A percentile compares a stretch with the other conserved stretches of the same genome.
phyloP scores from a whole-genome alignment of 495 filamentous ascomycete species.

The Schizothecium vesticola region DNA sequence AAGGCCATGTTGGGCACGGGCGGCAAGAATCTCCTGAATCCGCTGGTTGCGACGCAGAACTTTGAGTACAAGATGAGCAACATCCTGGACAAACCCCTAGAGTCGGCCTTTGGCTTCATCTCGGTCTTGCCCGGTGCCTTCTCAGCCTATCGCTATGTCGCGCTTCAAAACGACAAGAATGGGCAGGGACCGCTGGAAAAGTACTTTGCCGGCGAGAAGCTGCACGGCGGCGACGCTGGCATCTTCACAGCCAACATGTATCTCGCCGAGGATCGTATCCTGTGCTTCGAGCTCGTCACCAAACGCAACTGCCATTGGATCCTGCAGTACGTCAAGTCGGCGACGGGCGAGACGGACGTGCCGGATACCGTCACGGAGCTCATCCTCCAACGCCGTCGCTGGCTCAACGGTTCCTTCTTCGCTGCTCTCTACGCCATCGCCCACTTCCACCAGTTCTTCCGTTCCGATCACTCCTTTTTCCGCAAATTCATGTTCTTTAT shows the following conservation, averaged over 20 bases:
- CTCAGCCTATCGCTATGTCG: slow-evolving; percentile 91
- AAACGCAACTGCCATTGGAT: slow-evolving; percentile 98
- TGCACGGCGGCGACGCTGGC: slow-evolving; percentile 89
- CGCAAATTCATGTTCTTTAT: slow-evolving; percentile 85
- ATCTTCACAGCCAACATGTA: slow-evolving; percentile 99
- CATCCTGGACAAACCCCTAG: slow-evolving; percentile 95
- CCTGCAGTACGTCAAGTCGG: slow-evolving; percentile 94
- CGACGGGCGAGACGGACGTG: slow-evolving; percentile 96
- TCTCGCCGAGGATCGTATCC: slow-evolving; percentile 96
- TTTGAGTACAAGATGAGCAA: slow-evolving; percentile 99
- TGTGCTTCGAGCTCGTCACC: slow-evolving; percentile 97
- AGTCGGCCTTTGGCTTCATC: slow-evolving; percentile 98
- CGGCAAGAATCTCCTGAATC: slow-evolving; percentile 86
- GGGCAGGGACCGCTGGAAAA: slow-evolving; percentile 90
- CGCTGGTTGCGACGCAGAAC: slow-evolving; percentile 93
- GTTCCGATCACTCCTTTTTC: slow-evolving; percentile 81
- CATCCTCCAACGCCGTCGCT: slow-evolving; percentile 92
- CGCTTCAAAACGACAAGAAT: slow-evolving; percentile 92
- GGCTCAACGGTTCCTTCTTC: slow-evolving; percentile 98
- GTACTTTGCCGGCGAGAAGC: slow-evolving; percentile 96
- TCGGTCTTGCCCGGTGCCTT: slow-evolving; percentile 95
- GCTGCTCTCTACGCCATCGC: slow-evolving; percentile 92
- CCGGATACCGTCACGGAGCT: slow-evolving; percentile 90
- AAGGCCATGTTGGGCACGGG: slow-evolving; percentile 93
- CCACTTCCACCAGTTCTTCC: slow-evolving; percentile 91